Conservation (phyloP, 2,329 filamentous ascomycete species). For the Orbilia brochopaga region DNA sequence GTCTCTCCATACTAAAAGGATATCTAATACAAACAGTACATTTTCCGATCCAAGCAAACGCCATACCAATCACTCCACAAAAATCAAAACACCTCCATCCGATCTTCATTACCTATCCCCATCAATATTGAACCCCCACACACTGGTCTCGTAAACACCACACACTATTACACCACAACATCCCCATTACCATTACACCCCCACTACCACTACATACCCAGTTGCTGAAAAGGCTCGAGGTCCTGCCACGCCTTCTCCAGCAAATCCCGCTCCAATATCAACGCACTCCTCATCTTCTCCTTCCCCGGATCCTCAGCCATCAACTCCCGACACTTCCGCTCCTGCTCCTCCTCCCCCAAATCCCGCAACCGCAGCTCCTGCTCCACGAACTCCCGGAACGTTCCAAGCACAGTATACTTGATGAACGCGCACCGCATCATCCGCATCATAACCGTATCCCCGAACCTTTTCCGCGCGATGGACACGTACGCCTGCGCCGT, state of each 20-base stretch:
- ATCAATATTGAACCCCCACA: no score
- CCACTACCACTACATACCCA: background rate
- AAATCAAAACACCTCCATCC: constrained; percentile 9
- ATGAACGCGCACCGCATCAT: constrained; percentile 48
- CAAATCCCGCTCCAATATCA: constrained; percentile 50
- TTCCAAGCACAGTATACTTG: constrained; percentile 31
- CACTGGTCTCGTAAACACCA: no score
- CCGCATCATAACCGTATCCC: constrained; percentile 54
- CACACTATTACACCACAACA: no score
- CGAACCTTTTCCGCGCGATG: constrained; percentile 53
- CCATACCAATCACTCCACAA: background rate
- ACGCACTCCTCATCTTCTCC: constrained; percentile 51
- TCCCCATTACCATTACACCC: no score
- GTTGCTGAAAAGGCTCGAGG: constrained; percentile 43
- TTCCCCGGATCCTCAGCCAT: constrained; percentile 54
- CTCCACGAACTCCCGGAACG: constrained; percentile 55
- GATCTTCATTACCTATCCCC: no score
- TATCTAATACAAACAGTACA: background rate
- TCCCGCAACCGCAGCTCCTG: constrained; percentile 60
- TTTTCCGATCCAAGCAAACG: constrained; percentile 4
- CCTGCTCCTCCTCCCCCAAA: constrained; percentile 56
- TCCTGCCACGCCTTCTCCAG: constrained; percentile 53
- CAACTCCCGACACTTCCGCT: constrained; percentile 52
- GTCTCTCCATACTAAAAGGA: no score
- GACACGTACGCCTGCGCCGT: constrained; percentile 52